phyloP scores from a whole-genome alignment of 352 stramenopile species.

The Phytophthora pistaciae region DNA sequence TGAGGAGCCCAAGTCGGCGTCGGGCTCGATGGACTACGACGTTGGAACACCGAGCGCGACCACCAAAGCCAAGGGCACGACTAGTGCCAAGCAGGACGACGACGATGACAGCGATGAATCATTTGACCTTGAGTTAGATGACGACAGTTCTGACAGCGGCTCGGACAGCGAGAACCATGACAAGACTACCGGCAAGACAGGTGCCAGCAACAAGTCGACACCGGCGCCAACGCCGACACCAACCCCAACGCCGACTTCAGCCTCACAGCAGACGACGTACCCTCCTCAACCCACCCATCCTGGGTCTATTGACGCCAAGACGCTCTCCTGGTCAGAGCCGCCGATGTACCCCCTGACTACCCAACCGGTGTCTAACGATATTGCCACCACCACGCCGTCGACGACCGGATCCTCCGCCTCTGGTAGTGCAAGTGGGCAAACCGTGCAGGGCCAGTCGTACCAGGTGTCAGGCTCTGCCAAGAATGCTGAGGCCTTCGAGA shows the following conservation, averaged over 20 bases:
- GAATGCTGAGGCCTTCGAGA: constrained; percentile 25
- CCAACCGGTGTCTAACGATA: neutral
- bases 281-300: neutral
- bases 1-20: neutral
- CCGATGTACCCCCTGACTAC: neutral
- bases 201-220: constrained; percentile 10
- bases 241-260: constrained; percentile 10
- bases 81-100: constrained; percentile 4
- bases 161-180: constrained; percentile 20
- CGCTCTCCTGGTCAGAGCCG: neutral
- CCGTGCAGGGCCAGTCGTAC: constrained; percentile 18
- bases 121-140: constrained; percentile 2
- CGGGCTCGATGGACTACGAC: neutral
- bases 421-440: constrained; percentile 14
- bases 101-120: constrained; percentile 8
- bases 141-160: constrained; percentile 14
- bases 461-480: constrained; percentile 9
- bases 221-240: neutral
- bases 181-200: constrained; percentile 6
- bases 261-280: neutral
- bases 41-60: neutral
- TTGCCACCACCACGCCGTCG: neutral
- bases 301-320: constrained; percentile 11
- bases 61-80: neutral
- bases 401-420: neutral